These are phyloP conservation scores for Kuraishia floccosa DNA, from an alignment of 805 yeast species.

Conservation along the genomic window DNA sequence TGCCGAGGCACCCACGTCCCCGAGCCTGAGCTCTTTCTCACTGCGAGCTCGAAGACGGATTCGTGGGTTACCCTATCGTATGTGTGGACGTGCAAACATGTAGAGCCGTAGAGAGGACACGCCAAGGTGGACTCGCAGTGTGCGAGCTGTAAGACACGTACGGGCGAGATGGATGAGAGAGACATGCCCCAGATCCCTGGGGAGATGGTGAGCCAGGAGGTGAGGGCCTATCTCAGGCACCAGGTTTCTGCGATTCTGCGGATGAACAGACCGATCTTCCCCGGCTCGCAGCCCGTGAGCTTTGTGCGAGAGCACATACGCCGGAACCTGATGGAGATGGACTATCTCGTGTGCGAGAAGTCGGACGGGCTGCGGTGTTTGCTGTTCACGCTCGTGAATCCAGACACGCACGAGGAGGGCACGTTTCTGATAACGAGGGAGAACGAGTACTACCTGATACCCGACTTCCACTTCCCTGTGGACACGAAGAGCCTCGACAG, in stretches of 20 bases:
- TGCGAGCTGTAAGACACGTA: background rate
- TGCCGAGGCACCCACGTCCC: too few relatives aligned
- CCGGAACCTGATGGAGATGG: slow-evolving; percentile 51
- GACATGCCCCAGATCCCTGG: slow-evolving; percentile 87
- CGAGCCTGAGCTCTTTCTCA: too few relatives aligned
- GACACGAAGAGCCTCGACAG: slow-evolving; percentile 31
- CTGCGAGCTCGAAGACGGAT: too few relatives aligned
- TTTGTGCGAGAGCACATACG: slow-evolving; percentile 65
- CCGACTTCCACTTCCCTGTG: slow-evolving; percentile 76
- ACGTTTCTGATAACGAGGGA: slow-evolving; percentile 83
- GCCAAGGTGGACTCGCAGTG: too few relatives aligned
- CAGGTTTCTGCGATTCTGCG: slow-evolving; percentile 56
- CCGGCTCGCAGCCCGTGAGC: slow-evolving; percentile 95
- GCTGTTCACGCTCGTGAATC: slow-evolving; percentile 46
- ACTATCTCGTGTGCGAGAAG: slow-evolving; percentile 92
- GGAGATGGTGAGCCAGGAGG: slow-evolving; percentile 58
- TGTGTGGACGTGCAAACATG: too few relatives aligned
- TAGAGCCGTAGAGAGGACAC: too few relatives aligned
- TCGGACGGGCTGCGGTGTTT: slow-evolving; percentile 88
- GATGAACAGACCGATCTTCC: slow-evolving; percentile 48
- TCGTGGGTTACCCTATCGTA: too few relatives aligned
- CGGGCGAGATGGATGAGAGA: slow-evolving; percentile 16
- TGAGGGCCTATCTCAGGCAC: slow-evolving; percentile 52
- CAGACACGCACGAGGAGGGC: slow-evolving; percentile 74
- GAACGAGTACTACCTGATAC: slow-evolving; percentile 74